These are phyloP conservation scores for Pseudoperonospora humuli DNA, from an alignment of 352 stramenopile species.

Conservation along the genomic window DNA sequence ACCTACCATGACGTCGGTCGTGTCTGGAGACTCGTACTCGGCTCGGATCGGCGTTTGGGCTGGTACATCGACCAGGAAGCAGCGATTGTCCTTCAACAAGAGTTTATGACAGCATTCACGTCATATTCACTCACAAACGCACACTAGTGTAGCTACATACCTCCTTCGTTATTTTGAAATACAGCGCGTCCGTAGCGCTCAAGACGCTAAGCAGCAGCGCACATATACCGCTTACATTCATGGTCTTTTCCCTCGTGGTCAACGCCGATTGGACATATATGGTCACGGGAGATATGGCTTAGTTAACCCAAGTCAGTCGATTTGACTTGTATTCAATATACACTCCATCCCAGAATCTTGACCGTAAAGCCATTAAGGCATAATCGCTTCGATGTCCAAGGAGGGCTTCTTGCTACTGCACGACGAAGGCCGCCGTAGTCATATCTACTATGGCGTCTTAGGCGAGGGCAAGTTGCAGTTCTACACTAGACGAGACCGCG, in stretches of 20 bases:
- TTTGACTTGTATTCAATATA: neutral
- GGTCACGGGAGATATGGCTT: constrained; percentile 12
- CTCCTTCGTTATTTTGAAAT: constrained; percentile 55
- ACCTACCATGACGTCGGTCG: constrained; percentile 56
- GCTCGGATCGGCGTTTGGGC: constrained; percentile 63
- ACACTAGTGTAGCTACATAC: too few relatives aligned
- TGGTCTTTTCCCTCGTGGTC: neutral
- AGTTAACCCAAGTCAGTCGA: constrained; percentile 4
- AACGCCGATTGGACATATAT: constrained; percentile 7
- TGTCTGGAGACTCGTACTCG: constrained; percentile 84
- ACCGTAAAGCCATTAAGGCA: neutral
- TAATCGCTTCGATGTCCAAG: constrained; percentile 50
- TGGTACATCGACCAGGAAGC: constrained; percentile 76
- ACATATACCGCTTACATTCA: neutral
- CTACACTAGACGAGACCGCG: constrained; percentile 50
- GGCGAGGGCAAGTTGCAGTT: constrained; percentile 70
- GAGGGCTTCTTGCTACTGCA: constrained; percentile 76
- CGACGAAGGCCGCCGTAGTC: constrained; percentile 49
- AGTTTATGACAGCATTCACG: neutral
- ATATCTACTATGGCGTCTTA: constrained; percentile 77
- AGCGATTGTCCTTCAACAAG: constrained; percentile 47
- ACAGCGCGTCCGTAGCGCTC: constrained; percentile 28
- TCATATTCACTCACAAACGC: neutral
- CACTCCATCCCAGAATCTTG: neutral
- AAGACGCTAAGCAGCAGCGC: constrained; percentile 19